Evolutionary conservation across 148 eudicot genomes (phyloP).

Genomic region (Tetragonia tetragonoides): DNA sequence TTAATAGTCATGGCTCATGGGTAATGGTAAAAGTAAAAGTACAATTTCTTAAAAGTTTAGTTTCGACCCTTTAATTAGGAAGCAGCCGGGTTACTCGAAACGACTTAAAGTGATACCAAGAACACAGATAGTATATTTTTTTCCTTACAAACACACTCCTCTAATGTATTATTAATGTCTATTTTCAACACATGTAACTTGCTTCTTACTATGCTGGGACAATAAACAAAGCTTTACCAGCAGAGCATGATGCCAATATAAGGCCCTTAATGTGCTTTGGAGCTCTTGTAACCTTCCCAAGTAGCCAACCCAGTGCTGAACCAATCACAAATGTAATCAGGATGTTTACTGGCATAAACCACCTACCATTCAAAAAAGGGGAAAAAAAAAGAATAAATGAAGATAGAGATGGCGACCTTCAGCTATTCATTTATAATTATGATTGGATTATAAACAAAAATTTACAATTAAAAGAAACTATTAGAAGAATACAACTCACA

Average conservation of each 20-base stretch:
- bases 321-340: constrained; percentile 40
- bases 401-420: not conserved
- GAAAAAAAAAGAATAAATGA: not conserved
- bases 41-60: too few relatives aligned
- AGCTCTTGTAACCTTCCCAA: constrained; percentile 34
- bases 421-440: too few relatives aligned
- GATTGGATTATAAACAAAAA: not conserved
- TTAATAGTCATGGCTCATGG: too few relatives aligned
- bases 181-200: too few relatives aligned
- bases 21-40: too few relatives aligned
- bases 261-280: constrained; percentile 46
- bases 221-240: constrained; percentile 26
- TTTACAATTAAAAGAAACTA: not conserved
- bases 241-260: constrained; percentile 41
- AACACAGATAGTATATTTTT: too few relatives aligned
- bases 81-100: too few relatives aligned
- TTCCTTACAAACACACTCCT: not conserved
- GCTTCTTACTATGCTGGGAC: not conserved
- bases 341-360: constrained; percentile 55
- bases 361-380: constrained; percentile 18
- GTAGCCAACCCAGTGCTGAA: constrained; percentile 44
- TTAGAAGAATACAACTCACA: constrained; percentile 28
- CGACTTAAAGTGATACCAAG: too few relatives aligned
- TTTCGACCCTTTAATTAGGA: too few relatives aligned
- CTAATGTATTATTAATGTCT: too few relatives aligned